phyloP scores from a whole-genome alignment of 805 yeast species.

The Kurtzmaniella fragi region DNA sequence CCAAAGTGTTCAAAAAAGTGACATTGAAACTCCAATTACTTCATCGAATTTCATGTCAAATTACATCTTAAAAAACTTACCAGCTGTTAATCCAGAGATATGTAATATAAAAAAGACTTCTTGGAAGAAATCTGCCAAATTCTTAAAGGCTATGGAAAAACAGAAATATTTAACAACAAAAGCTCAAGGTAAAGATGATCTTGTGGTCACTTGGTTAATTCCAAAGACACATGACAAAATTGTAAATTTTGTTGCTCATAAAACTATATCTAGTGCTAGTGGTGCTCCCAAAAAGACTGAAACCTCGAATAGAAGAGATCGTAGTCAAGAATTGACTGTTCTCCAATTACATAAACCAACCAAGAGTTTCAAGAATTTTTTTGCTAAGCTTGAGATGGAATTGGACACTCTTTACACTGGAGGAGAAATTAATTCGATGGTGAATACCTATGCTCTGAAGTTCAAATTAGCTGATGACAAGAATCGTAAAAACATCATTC shows the following conservation, averaged over 20 bases:
- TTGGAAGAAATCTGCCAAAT: constrained; percentile 87
- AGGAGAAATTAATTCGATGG: constrained; percentile 47
- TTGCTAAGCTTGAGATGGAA: constrained; percentile 36
- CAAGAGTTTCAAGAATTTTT: constrained; percentile 40
- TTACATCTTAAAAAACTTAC: constrained; percentile 67
- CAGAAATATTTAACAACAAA: constrained; percentile 60
- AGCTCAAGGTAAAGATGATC: constrained; percentile 76
- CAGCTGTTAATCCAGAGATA: constrained; percentile 49
- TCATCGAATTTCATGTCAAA: constrained; percentile 74
- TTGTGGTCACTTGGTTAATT: constrained; percentile 50
- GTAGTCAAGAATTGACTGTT: constrained; percentile 21
- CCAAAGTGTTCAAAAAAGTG: constrained; percentile 58
- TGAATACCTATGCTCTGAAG: constrained; percentile 52
- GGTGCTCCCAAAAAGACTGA: constrained; percentile 6
- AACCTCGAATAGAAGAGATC: constrained; percentile 14
- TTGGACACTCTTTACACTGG: constrained; percentile 43
- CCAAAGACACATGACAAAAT: constrained; percentile 44
- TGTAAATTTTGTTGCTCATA: constrained; percentile 62
- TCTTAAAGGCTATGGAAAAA: constrained; percentile 82
- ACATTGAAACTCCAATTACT: constrained; percentile 58
- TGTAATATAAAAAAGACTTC: constrained; percentile 72
- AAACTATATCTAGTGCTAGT: constrained; percentile 15
- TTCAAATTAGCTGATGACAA: constrained; percentile 46
- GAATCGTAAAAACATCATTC: constrained; percentile 48
- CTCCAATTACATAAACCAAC: constrained; percentile 55